These are phyloP conservation scores for Ustilago hordei DNA, from an alignment of 1,284 basidiomycete species.

Conservation along the genomic window DNA sequence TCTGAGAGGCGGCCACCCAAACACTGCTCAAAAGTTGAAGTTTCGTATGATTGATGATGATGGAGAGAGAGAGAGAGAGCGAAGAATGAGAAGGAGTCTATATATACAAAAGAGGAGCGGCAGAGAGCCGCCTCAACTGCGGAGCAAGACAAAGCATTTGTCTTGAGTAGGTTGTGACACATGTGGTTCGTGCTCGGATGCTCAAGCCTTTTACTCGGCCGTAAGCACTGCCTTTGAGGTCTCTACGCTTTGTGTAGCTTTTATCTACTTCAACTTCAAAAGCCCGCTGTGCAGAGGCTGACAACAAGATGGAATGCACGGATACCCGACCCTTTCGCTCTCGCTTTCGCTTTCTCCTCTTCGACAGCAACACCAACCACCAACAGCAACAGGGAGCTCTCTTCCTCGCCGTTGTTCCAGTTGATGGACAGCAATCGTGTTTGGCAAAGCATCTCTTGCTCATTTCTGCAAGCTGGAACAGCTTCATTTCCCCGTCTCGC, in stretches of 20 bases:
- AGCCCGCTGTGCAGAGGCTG: neutral
- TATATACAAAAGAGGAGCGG: no score
- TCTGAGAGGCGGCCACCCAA: neutral
- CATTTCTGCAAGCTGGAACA: neutral
- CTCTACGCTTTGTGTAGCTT: no score
- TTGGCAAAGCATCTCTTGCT: neutral
- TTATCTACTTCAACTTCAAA: no score
- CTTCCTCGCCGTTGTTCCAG: neutral
- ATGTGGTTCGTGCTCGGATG: no score
- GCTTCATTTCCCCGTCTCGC: neutral
- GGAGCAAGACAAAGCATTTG: no score
- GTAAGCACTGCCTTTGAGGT: no score
- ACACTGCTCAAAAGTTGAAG: neutral
- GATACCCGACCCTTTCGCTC: constrained; percentile 10
- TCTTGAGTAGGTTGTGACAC: no score
- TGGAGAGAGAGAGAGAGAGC: no score
- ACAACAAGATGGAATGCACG: constrained; percentile 14
- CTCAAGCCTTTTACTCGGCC: no score
- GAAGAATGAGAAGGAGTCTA: no score
- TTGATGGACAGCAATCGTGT: neutral
- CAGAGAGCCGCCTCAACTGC: no score
- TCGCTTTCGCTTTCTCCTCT: neutral
- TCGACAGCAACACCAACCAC: neutral
- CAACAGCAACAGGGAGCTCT: neutral
- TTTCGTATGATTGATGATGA: no score